Percentiles rank a stretch among this genome's conserved stretches.
Conservation (phyloP, 257 asterid species). For the Solanum chilense region DNA sequence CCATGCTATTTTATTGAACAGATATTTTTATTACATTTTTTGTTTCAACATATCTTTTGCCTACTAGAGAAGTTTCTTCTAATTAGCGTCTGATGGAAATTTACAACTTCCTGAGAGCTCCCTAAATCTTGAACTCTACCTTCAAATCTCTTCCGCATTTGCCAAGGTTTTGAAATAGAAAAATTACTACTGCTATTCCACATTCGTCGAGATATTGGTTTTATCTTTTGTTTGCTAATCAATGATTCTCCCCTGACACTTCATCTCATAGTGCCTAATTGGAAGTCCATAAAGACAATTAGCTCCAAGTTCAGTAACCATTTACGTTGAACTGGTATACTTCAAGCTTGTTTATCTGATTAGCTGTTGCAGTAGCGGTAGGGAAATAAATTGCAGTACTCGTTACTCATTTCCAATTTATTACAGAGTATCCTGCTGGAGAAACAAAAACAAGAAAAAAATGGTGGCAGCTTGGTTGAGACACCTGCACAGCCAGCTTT, state of each 20-base stretch:
- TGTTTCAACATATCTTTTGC: background rate
- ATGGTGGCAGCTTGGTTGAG: slow-evolving; percentile 1
- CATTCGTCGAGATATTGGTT: background rate
- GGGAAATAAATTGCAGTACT: background rate
- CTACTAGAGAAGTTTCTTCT: background rate
- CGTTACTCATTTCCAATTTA: background rate
- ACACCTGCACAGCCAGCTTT: background rate
- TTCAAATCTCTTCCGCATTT: background rate
- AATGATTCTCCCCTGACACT: background rate
- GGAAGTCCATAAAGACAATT: background rate
- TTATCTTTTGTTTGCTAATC: background rate
- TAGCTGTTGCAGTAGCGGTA: background rate
- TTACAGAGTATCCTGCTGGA: background rate
- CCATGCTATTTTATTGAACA: background rate
- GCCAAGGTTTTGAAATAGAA: background rate
- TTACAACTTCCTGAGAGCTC: background rate
- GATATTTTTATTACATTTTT: background rate
- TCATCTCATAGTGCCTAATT: background rate
- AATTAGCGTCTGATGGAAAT: background rate
- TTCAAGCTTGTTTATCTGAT: background rate
- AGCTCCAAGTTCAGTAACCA: background rate
- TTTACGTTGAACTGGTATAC: background rate
- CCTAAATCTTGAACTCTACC: background rate
- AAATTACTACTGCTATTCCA: background rate
- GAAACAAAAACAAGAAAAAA: background rate